phyloP scores from a whole-genome alignment of 768 basidiomycete genomes.

The Punctularia strigosozonata region DNA sequence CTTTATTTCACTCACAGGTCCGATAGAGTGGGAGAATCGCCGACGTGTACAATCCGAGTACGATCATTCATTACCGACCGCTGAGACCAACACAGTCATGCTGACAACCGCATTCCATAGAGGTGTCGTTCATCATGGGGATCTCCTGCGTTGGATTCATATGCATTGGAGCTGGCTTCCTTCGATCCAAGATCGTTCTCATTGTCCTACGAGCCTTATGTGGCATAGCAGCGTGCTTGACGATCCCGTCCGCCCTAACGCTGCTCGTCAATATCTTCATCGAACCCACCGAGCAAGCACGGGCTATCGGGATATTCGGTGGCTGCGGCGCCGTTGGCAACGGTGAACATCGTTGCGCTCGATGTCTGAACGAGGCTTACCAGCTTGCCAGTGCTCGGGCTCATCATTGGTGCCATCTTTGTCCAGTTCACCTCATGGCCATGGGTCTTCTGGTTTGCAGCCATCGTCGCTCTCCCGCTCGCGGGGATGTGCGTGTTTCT shows the following conservation, averaged over 20 bases:
- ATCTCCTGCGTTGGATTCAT: slow-evolving; percentile 15
- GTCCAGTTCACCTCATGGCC: slow-evolving; percentile 24
- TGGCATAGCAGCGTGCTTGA: slow-evolving; percentile 29
- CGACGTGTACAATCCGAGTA: slow-evolving; percentile 22
- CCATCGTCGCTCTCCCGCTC: slow-evolving; percentile 23
- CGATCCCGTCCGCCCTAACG: slow-evolving; percentile 28
- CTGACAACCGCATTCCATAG: slow-evolving; percentile 6
- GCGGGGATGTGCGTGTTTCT: slow-evolving; percentile 17
- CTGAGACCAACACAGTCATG: background rate
- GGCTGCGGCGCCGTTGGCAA: slow-evolving; percentile 34
- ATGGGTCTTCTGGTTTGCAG: slow-evolving; percentile 36
- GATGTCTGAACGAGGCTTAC: background rate
- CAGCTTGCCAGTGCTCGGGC: slow-evolving; percentile 16
- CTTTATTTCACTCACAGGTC: background rate
- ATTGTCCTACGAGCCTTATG: slow-evolving; percentile 20
- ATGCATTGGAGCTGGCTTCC: slow-evolving; percentile 19
- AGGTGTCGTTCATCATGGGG: slow-evolving; percentile 18
- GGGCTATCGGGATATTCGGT: slow-evolving; percentile 31
- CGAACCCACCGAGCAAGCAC: slow-evolving; percentile 28
- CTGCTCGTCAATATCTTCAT: slow-evolving; percentile 36
- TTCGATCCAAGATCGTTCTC: slow-evolving; percentile 18
- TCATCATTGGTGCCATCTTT: slow-evolving; percentile 26
- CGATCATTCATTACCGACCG: slow-evolving; percentile 2
- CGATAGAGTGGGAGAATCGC: slow-evolving; percentile 19
- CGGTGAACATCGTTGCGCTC: slow-evolving; percentile 13